Conservation (phyloP, 2,329 filamentous ascomycete species). For the Bipolaris bicolor region DNA sequence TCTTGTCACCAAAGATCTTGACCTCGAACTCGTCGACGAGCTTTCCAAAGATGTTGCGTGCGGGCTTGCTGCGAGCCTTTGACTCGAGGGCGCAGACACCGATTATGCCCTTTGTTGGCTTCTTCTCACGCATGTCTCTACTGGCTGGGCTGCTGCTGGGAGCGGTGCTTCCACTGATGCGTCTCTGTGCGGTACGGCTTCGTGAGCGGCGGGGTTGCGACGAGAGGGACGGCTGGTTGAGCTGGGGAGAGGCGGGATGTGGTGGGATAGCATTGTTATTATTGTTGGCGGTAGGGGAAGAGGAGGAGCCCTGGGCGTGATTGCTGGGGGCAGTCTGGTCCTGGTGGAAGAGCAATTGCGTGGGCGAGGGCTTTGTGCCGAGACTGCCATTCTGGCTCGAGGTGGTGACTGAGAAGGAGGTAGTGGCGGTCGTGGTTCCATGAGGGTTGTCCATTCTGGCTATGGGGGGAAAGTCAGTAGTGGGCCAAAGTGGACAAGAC, state of each 20-base stretch:
- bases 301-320: conserved; percentile 15
- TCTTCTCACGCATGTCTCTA: conserved; percentile 60
- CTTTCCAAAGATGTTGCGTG: conserved; percentile 91
- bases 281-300: neutral
- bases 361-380: conserved; percentile 49
- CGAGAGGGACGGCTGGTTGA: conserved; percentile 22
- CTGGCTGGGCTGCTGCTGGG: conserved; percentile 81
- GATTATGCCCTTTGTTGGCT: conserved; percentile 67
- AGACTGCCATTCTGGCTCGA: conserved; percentile 52
- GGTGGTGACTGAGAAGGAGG: conserved; percentile 53
- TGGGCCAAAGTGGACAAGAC: conserved; percentile 3
- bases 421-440: conserved; percentile 52
- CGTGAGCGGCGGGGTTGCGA: conserved; percentile 42
- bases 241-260: conserved; percentile 27
- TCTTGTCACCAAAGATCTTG: conserved; percentile 97
- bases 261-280: conserved; percentile 4
- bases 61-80: conserved; percentile 96
- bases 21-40: conserved; percentile 95
- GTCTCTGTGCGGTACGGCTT: conserved; percentile 65
- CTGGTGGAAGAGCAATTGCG: conserved; percentile 43
- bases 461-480: conserved; percentile 19
- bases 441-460: conserved; percentile 38
- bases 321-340: conserved; percentile 30
- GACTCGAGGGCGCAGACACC: conserved; percentile 94
- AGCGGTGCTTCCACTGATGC: conserved; percentile 82